Conservation (phyloP, 495 filamentous ascomycete genomes). For the Articulospora tetracladia region DNA sequence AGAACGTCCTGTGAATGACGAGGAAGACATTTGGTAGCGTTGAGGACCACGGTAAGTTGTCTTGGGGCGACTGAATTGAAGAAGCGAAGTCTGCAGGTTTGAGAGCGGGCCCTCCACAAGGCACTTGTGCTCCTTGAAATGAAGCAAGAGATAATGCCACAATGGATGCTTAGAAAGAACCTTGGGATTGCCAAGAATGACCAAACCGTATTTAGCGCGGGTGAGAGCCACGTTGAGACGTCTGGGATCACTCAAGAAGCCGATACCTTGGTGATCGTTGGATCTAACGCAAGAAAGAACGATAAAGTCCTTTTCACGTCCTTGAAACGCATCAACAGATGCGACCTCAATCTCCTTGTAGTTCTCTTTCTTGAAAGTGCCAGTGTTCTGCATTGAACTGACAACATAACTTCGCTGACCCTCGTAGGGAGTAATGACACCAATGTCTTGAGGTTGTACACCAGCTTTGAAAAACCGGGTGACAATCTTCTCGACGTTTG, state of each 20-base stretch:
- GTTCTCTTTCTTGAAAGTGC: conserved; percentile 94
- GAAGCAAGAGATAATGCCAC: conserved; percentile 93
- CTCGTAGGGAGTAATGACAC: conserved; percentile 98
- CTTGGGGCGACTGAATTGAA: conserved; percentile 94
- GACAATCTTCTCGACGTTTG: conserved; percentile 97
- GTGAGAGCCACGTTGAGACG: conserved; percentile 99
- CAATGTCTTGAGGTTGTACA: conserved; percentile 85
- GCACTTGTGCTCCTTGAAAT: conserved; percentile 97
- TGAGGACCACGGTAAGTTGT: conserved; percentile 88
- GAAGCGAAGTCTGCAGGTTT: conserved; percentile 88
- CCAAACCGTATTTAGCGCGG: conserved; percentile 91
- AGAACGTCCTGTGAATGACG: conserved; percentile 30
- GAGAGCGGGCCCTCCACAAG: conserved; percentile 95
- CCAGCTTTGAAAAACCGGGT: conserved; percentile 99
- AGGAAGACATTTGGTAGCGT: conserved; percentile 75
- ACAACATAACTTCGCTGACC: conserved; percentile 98
- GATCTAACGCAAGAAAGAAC: conserved; percentile 97
- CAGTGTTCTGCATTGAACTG: conserved; percentile 96
- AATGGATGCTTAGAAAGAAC: conserved; percentile 96
- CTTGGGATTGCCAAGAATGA: conserved; percentile 97
- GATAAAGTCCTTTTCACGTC: conserved; percentile 98
- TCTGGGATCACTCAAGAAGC: conserved; percentile 96
- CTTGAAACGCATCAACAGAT: conserved; percentile 98
- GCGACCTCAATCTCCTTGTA: conserved; percentile 99
- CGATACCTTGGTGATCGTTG: conserved; percentile 98